A percentile compares a stretch with the other conserved stretches of the same genome.
Conservation (phyloP, 2,329 filamentous ascomycete species). For the Gaeumannomyces tritici region DNA sequence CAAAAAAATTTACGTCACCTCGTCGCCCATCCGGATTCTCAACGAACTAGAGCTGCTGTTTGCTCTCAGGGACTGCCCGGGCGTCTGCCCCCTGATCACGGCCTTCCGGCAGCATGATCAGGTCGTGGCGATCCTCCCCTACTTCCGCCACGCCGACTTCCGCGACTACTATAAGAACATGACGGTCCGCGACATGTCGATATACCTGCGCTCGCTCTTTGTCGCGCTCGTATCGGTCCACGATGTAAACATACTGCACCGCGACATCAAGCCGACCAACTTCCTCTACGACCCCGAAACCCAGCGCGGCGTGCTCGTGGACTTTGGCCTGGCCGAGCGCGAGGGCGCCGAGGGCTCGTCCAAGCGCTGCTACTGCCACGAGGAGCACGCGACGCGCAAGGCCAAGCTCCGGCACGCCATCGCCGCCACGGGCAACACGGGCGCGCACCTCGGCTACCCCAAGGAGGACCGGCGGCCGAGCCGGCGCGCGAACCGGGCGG, state of each 20-base stretch:
- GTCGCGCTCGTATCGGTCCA: conserved; percentile 79
- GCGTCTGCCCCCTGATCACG: conserved; percentile 91
- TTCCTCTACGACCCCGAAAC: conserved; percentile 83
- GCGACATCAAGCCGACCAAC: conserved; percentile 96
- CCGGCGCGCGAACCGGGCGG: conserved; percentile 84
- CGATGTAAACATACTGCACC: conserved; percentile 74
- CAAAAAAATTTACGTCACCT: conserved; percentile 99
- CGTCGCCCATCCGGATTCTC: conserved; percentile 82
- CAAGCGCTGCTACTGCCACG: conserved; percentile 75
- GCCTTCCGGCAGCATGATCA: conserved; percentile 94
- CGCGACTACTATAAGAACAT: conserved; percentile 89
- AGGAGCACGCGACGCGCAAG: conserved; percentile 52
- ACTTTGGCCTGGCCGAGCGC: conserved; percentile 92
- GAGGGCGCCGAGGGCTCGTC: conserved; percentile 56
- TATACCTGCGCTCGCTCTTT: conserved; percentile 85
- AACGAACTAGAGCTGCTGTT: conserved; percentile 93
- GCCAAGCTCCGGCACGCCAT: conserved; percentile 46
- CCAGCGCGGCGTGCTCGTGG: conserved; percentile 84
- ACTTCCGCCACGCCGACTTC: conserved; percentile 94
- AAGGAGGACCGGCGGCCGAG: conserved; percentile 84
- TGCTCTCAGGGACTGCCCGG: conserved; percentile 71
- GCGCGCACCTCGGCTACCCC: conserved; percentile 60
- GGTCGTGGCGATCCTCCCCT: conserved; percentile 88
- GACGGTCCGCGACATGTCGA: conserved; percentile 72
- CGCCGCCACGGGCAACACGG: conserved; percentile 18